These are phyloP conservation scores for Kentomonas sorsogonicus DNA, from an alignment of 208 protist genomes.

Conservation along the genomic window DNA sequence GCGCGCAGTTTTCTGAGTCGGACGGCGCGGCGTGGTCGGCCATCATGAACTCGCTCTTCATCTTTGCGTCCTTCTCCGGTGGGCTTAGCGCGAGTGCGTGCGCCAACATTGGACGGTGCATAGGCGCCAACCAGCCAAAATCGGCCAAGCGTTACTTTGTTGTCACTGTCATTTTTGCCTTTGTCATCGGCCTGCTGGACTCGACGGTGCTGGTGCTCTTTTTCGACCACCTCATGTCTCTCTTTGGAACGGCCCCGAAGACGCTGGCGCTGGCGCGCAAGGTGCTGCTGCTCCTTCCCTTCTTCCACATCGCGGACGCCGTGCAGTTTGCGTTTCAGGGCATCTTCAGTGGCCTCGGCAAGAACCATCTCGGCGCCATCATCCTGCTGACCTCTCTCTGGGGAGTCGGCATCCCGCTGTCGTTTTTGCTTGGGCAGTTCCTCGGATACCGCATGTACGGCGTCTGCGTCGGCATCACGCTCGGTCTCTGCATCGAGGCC, in stretches of 20 bases:
- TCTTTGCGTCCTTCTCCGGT: conserved; percentile 63
- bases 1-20: conserved; percentile 47
- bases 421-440: conserved; percentile 52
- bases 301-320: conserved; percentile 70
- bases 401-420: conserved; percentile 63
- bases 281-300: conserved; percentile 51
- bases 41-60: conserved; percentile 78
- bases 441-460: conserved; percentile 56
- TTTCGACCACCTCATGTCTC: conserved; percentile 61
- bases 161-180: conserved; percentile 27
- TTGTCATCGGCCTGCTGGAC: conserved; percentile 42
- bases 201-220: conserved; percentile 41
- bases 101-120: conserved; percentile 72
- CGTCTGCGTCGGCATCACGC: conserved; percentile 67
- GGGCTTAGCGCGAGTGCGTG: conserved; percentile 74
- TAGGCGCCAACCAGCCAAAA: conserved; percentile 51
- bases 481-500: conserved; percentile 77
- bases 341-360: conserved; percentile 78
- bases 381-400: conserved; percentile 73
- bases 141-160: conserved; percentile 62
- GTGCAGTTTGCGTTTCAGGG: conserved; percentile 84
- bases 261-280: conserved; percentile 47
- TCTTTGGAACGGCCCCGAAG: conserved; percentile 57
- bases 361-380: conserved; percentile 70
- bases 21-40: conserved; percentile 71